Conservation (phyloP, 1,284 basidiomycete genomes). For the Moesziomyces antarcticus region DNA sequence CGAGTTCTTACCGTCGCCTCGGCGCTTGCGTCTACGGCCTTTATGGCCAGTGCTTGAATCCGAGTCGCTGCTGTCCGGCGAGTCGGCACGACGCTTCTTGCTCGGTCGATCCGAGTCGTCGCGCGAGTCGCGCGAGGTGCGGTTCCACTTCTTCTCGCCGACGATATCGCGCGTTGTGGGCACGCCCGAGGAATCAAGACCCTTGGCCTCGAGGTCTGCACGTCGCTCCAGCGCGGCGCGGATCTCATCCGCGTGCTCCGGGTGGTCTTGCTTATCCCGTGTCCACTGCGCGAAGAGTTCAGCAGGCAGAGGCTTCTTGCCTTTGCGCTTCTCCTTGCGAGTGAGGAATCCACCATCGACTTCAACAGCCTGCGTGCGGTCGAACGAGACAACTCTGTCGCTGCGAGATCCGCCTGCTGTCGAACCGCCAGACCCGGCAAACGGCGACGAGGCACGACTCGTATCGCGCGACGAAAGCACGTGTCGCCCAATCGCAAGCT, state of each 20-base stretch:
- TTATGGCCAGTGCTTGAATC: slow-evolving; percentile 6
- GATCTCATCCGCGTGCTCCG: slow-evolving; percentile 25
- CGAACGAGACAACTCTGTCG: slow-evolving; percentile 15
- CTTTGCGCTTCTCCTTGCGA: slow-evolving; percentile 26
- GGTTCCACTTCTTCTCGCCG: not conserved
- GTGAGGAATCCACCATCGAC: slow-evolving; percentile 30
- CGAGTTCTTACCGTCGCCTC: slow-evolving; percentile 25
- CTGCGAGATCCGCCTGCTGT: not conserved
- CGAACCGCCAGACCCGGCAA: not conserved
- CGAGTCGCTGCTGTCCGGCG: slow-evolving; percentile 5
- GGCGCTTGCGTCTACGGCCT: slow-evolving; percentile 5
- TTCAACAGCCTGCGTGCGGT: slow-evolving; percentile 16
- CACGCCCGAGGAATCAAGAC: slow-evolving; percentile 3
- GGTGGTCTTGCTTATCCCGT: slow-evolving; percentile 14
- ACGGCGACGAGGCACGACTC: slow-evolving; percentile 13
- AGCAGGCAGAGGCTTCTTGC: slow-evolving; percentile 29
- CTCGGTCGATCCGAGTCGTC: slow-evolving; percentile 6
- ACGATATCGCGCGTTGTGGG: slow-evolving; percentile 17
- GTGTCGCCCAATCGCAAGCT: slow-evolving; percentile 20
- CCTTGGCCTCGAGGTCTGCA: slow-evolving; percentile 17
- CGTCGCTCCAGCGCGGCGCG: slow-evolving; percentile 14
- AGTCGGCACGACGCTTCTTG: slow-evolving; percentile 12
- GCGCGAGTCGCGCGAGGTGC: not conserved
- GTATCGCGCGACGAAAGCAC: slow-evolving; percentile 9
- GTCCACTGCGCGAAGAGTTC: slow-evolving; percentile 28